Base-by-base conservation (phyloP, 106 monocot genomes). In the Hemerocallis citrina region DNA sequence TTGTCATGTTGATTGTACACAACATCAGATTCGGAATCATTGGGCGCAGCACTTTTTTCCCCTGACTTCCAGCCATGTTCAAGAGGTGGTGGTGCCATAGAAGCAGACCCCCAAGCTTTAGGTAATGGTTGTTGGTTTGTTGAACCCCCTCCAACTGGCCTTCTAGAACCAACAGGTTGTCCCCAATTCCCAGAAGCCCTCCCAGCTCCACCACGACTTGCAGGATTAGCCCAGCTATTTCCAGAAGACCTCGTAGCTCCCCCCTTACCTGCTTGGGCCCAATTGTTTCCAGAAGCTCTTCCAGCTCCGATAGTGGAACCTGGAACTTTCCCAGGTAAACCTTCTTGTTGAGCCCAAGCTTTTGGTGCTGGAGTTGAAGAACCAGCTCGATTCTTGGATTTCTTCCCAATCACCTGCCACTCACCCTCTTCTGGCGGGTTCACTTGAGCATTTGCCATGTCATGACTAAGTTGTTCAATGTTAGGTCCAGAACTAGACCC, bases 61-160 rank as follows among this genome's bases (percentile, higher is more conserved):
- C 33, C 42, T 88, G 81, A 84, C 40, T 92, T 60, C 92, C 86
- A 75, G 1, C 86, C 92, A 66, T 68, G 43, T 36, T 70, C 65
- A 47, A 86, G 57, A 51, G 86, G 83, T 56, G 80, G 72, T 62
- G 77, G 76, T 55, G 68, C 52, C 72, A 69, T 62, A 49, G 72
- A 70, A 8, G 65, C 47, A 54, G 67, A 33, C 57, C 74, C 79
- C 16, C 62, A 79, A 46, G 50, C 48, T 31, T 54, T 8, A 29
- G 74, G 34, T 37, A 67, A 63, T 16, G 65, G 42, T 37, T 59
- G 71, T 17, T 51, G 25, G 46, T 46, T 84, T n/a, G n/a, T n/a
- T n/a, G n/a, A n/a, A 56, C 75, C 80, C 68, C 69, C 74, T 7
- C 46, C 62, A 28, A 24, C 30, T 54, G 30, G 10, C 17, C 48